Base-by-base conservation (phyloP, 805 yeast genomes). In the Kuraishia hungarica region DNA sequence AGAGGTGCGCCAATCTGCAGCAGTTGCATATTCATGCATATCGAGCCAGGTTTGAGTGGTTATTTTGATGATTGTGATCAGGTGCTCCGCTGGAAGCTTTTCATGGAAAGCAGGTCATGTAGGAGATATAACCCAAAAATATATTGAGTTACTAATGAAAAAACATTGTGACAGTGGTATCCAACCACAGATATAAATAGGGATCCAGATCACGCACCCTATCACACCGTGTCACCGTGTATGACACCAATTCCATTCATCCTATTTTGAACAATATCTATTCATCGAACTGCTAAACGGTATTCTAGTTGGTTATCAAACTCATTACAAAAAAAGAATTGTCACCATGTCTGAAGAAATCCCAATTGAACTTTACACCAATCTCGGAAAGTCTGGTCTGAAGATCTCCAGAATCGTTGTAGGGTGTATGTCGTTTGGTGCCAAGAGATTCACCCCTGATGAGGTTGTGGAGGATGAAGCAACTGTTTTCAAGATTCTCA, bases 381-480 rank as follows among this genome's bases (percentile, higher is more conserved):
- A 56, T 39, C 56, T 70, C 1, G 84, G 83, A 5, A 60, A 64
- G 21, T 72, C 82, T 1, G 85, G 85, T 1, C 67, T 81, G 48
- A 72, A 73, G 58, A 70, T 81, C 47, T 75, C 84, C 39, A 72
- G 72, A 39, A 62, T 80, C 24, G 70, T 81, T 54, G 75, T 80
- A 10, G 86, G 85, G 8, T 79, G 82, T 59, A 80, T 80, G 85
- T 67, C 79, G 1, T 78, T 66, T 59, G 84, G 85, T 17, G 55
- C 56, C n/a, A 74, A 74, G 58, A 51, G 54, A 2, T 77, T 79
- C 78, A 68, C 69, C 1, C 51, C 35, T 6, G 71, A 69, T 15
- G 76, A 79, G 79, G 72, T 75, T 48, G 58, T 72, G 51, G 78
- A 74, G 17, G 81, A 80, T 57, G 80, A 79, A 56, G 79, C 75